Evolutionary conservation across 2,329 filamentous ascomycete species (phyloP), one percentile per base, ranked within the genome.

Genomic region (Coniochaeta sp.): DNA sequence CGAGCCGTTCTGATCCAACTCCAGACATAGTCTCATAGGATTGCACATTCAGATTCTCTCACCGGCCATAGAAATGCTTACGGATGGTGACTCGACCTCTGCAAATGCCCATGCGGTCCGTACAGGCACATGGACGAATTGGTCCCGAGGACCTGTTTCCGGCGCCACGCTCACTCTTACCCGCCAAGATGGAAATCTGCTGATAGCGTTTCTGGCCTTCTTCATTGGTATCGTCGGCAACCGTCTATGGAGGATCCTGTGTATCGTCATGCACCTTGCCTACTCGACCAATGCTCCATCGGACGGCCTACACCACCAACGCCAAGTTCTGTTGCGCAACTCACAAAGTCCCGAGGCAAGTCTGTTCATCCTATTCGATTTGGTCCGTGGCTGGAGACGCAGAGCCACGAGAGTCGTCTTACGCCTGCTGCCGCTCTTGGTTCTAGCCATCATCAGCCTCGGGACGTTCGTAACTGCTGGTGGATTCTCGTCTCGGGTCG

Each of bases 161-260:
- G 59, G 59, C 12, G 42, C 59, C 4, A 62, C 61, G 10, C 36
- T 62, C 12, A 62, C 61, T n/a, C 42, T 63, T 17, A 54, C 44
- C 3, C 42, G 55, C 2, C 30, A 52, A 17, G 42, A 58, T 36
- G 55, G 58, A 6, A 19, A 47, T 24, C 22, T 62, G 4, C 24
- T 62, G 16, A 59, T 62, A 26, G 60, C 58, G 8, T 59, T 62
- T 19, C 16, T 62, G 1, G 42, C 58, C 24, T 62, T 62, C 24
- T 62, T 58, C 26, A 55, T 62, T 9, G 28, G 58, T 14, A 14
- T 57, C 2, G 60, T 62, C 32, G 54, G 40, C 54, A 57, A 40
- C 1, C 30, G 58, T 1, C 55, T 62, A 42, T 62, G 60, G 58
- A 54, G 60, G 14, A 55, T 62, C 32, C 3, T 55, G 26, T 40